Conservation (phyloP, 768 basidiomycete species). For the Lyophyllum shimeji region DNA sequence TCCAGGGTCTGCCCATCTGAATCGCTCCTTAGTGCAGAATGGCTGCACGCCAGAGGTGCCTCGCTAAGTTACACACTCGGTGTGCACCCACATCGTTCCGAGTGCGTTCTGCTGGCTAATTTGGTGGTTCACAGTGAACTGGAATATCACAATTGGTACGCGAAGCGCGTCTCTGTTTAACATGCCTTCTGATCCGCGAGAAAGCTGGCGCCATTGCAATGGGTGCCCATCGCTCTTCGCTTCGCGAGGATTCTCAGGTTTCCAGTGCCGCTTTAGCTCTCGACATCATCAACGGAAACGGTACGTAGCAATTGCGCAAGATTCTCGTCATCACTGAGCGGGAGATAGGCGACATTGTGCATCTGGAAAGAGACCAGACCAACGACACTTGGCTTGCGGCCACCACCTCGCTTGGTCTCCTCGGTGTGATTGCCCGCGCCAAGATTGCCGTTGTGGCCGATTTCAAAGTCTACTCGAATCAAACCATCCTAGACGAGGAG, state of each 20-base stretch:
- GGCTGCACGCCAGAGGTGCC: conserved; percentile 33
- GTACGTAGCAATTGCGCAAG: conserved; percentile 9
- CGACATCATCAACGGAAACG: conserved; percentile 37
- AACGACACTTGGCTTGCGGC: conserved; percentile 37
- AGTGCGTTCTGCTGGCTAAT: not conserved
- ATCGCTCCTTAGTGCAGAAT: conserved; percentile 26
- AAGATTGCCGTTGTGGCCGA: conserved; percentile 31
- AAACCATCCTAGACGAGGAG: conserved; percentile 30
- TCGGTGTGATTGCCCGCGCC: conserved; percentile 33
- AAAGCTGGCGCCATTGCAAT: conserved; percentile 38
- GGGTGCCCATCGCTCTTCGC: conserved; percentile 40
- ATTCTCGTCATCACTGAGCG: not conserved
- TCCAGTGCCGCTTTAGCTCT: conserved; percentile 32
- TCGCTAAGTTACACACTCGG: conserved; percentile 34
- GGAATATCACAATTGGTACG: conserved; percentile 38
- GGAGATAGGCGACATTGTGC: conserved; percentile 30
- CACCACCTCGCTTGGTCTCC: conserved; percentile 35
- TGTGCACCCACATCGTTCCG: not conserved
- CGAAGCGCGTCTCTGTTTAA: not conserved
- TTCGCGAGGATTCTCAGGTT: conserved; percentile 36
- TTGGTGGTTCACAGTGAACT: conserved; percentile 26
- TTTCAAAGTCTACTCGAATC: conserved; percentile 37
- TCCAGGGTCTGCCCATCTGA: not conserved
- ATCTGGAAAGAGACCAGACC: conserved; percentile 28
- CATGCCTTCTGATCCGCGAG: not conserved